Evolutionary conservation across 228 moss, liverwort and hornwort genomes (phyloP).

Genomic region (Sphagnum fallax): DNA sequence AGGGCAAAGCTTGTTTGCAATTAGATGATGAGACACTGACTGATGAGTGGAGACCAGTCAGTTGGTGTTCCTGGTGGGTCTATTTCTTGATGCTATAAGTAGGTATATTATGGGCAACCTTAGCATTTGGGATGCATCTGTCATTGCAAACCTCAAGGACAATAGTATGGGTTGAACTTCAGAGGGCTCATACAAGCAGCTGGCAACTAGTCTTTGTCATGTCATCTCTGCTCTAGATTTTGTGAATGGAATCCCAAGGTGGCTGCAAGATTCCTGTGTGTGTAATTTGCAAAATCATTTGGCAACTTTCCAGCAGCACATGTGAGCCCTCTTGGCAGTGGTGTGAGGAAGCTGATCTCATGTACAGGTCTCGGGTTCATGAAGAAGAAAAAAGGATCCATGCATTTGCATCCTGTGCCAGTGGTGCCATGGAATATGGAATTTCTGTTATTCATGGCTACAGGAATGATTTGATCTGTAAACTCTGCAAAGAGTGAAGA

Average conservation of each 20-base stretch:
- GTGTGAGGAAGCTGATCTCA: constrained; percentile 52
- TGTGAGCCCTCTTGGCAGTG: constrained; percentile 49
- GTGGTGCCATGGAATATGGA: constrained; percentile 73
- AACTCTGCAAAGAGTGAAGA: constrained; percentile 73
- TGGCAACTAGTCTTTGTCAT: no score
- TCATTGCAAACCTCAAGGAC: no score
- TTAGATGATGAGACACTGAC: no score
- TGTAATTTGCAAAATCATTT: constrained; percentile 70
- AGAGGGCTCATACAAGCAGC: no score
- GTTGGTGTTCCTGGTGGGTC: no score
- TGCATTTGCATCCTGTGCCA: constrained; percentile 65
- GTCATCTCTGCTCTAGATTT: no score
- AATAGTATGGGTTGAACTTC: no score
- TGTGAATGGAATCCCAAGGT: constrained; percentile 26
- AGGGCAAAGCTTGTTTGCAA: no score
- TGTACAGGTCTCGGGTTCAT: constrained; percentile 45
- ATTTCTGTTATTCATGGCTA: constrained; percentile 37
- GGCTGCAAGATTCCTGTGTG: constrained; percentile 39
- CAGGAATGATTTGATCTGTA: constrained; percentile 56
- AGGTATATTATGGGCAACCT: no score
- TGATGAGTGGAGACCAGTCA: no score
- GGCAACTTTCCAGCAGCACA: constrained; percentile 40
- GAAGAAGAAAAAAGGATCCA: constrained; percentile 74
- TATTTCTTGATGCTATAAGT: no score
- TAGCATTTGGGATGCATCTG: no score